Conservation (phyloP, 148 eudicot genomes). For the Camellia lanceoleosa region DNA sequence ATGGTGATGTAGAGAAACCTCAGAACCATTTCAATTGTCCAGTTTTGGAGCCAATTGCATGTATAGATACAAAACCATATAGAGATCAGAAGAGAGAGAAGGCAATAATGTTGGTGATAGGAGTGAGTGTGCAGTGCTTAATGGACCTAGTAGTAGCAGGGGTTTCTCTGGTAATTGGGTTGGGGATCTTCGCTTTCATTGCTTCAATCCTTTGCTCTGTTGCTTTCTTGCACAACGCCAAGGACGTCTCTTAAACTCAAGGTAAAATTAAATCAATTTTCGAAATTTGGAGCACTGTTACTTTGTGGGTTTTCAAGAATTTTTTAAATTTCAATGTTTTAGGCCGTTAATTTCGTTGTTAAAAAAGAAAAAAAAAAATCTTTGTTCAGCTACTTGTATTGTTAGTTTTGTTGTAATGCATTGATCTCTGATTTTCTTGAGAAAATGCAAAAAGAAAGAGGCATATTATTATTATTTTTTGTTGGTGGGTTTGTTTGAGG, state of each 20-base stretch:
- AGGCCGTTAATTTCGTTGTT: neutral
- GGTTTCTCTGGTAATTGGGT: constrained; percentile 60
- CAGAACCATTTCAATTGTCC: neutral
- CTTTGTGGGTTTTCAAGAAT: neutral
- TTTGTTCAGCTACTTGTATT: neutral
- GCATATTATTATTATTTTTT: neutral
- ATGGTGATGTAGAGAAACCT: neutral
- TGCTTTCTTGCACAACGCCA: constrained; percentile 60
- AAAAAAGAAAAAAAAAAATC: too few relatives aligned
- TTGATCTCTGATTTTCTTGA: neutral
- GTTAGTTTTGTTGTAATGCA: neutral
- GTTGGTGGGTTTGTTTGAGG: too few relatives aligned
- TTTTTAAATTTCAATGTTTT: neutral
- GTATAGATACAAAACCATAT: neutral
- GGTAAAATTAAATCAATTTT: too few relatives aligned
- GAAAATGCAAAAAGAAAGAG: neutral
- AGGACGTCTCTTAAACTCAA: constrained; percentile 29
- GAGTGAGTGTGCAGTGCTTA: constrained; percentile 49
- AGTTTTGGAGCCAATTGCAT: too few relatives aligned
- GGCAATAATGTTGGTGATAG: constrained; percentile 41
- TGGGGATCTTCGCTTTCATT: constrained; percentile 60
- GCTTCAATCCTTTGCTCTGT: constrained; percentile 58
- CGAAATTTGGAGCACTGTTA: neutral
- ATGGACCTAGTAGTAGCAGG: constrained; percentile 68
- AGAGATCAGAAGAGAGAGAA: neutral